phyloP scores from a whole-genome alignment of 768 basidiomycete genomes.

The Calocybe gangraenosa region DNA sequence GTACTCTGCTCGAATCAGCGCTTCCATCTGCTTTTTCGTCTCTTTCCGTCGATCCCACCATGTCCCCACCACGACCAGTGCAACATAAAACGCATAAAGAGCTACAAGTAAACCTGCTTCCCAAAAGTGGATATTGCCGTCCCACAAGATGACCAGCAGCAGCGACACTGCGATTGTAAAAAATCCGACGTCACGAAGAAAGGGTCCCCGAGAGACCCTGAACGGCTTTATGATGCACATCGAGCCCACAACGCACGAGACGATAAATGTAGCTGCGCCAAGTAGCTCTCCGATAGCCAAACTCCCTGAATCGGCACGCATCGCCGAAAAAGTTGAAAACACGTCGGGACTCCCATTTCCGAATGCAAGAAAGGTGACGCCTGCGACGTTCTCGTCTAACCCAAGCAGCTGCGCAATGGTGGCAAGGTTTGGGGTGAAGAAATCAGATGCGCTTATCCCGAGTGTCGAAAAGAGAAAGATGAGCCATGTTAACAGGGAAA shows the following conservation, averaged over 20 bases:
- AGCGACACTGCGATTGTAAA: constrained; percentile 80
- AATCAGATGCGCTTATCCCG: constrained; percentile 93
- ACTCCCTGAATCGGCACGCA: constrained; percentile 79
- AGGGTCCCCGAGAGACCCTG: constrained; percentile 71
- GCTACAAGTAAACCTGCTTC: constrained; percentile 72
- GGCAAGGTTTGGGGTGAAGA: constrained; percentile 95
- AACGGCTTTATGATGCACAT: constrained; percentile 98
- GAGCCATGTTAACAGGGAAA: constrained; percentile 70
- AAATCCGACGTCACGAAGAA: constrained; percentile 93
- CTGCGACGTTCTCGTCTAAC: constrained; percentile 89
- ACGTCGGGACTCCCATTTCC: constrained; percentile 97
- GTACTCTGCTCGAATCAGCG: constrained; percentile 56
- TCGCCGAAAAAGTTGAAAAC: constrained; percentile 93
- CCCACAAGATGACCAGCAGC: constrained; percentile 74
- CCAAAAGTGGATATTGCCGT: constrained; percentile 64
- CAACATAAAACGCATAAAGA: constrained; percentile 76
- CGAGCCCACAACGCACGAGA: constrained; percentile 94
- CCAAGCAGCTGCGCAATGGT: constrained; percentile 84
- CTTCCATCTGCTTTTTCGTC: constrained; percentile 40
- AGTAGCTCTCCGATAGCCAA: constrained; percentile 93
- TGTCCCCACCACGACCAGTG: constrained; percentile 66
- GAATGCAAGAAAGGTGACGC: constrained; percentile 95
- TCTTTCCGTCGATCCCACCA: constrained; percentile 71
- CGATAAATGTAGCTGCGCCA: constrained; percentile 94
- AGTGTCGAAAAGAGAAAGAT: constrained; percentile 93